A percentile compares a stretch with the other conserved stretches of the same genome.
Evolutionary conservation across 192 early-diverging fungal genomes (phyloP).

Genomic region (Gigaspora rosea): DNA sequence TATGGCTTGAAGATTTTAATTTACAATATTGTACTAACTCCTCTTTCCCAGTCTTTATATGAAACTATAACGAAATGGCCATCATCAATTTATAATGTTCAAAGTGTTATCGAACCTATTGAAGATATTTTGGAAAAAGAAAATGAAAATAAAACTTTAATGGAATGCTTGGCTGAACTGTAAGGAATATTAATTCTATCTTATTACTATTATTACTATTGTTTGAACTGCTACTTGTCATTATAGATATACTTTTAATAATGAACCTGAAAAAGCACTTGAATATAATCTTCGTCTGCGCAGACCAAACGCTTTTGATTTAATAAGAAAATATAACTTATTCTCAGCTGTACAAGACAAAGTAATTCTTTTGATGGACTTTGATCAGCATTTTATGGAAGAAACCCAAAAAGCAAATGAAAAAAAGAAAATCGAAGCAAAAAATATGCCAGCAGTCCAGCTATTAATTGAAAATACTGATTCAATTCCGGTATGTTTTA

Average conservation of each 20-base stretch:
- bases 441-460: slow-evolving; percentile 66
- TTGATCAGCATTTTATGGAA: slow-evolving; percentile 66
- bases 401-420: slow-evolving; percentile 45
- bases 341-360: slow-evolving; percentile 80
- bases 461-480: slow-evolving; percentile 85
- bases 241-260: slow-evolving; percentile 64
- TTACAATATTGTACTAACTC: background rate
- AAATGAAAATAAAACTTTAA: slow-evolving; percentile 57
- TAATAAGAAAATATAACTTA: slow-evolving; percentile 77
- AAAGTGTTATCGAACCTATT: slow-evolving; percentile 73
- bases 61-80: slow-evolving; percentile 81
- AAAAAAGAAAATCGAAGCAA: slow-evolving; percentile 33
- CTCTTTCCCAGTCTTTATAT: slow-evolving; percentile 43
- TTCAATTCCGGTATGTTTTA: slow-evolving; percentile 66
- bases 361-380: slow-evolving; percentile 79
- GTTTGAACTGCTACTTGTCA: background rate
- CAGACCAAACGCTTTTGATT: slow-evolving; percentile 71
- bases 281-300: slow-evolving; percentile 77
- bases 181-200: slow-evolving; percentile 46
- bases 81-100: slow-evolving; percentile 69
- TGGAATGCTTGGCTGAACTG: slow-evolving; percentile 75
- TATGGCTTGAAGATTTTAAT: background rate
- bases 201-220: background rate
- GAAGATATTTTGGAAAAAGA: slow-evolving; percentile 67
- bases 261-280: slow-evolving; percentile 77